A percentile compares a stretch with the other conserved stretches of the same genome.
Conservation (phyloP, 257 asterid genomes). For the Mitragyna speciosa region DNA sequence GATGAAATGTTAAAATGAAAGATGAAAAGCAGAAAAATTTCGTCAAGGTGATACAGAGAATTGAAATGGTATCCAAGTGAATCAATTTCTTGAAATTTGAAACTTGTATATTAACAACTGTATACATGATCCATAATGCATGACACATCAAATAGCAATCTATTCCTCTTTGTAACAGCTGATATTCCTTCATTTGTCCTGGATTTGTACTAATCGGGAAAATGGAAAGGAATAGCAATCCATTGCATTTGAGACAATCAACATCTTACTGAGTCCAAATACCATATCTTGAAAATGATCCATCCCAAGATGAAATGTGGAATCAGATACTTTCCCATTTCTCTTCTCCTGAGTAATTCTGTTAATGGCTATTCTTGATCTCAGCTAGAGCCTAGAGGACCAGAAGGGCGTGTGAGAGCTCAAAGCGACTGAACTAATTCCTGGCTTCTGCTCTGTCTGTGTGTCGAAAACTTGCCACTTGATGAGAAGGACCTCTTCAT, state of each 20-base stretch:
- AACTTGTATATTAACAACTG: background rate
- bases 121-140: background rate
- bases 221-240: background rate
- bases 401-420: background rate
- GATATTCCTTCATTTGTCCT: background rate
- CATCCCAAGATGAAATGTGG: background rate
- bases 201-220: background rate
- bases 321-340: background rate
- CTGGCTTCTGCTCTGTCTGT: slow-evolving; percentile 41
- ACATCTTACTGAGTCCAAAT: background rate
- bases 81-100: background rate
- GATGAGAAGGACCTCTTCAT: slow-evolving; percentile 65
- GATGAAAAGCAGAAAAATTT: background rate
- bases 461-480: slow-evolving; percentile 39
- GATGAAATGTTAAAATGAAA: background rate
- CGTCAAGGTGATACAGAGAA: background rate
- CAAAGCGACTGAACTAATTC: slow-evolving; percentile 24
- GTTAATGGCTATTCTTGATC: background rate
- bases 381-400: background rate
- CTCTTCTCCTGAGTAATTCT: background rate
- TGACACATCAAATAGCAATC: background rate
- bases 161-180: background rate
- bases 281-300: background rate
- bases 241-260: background rate
- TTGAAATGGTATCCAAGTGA: background rate